These are phyloP conservation scores for Rutstroemia sp. DNA, from an alignment of 2,329 filamentous ascomycete species.

Conservation along the genomic window DNA sequence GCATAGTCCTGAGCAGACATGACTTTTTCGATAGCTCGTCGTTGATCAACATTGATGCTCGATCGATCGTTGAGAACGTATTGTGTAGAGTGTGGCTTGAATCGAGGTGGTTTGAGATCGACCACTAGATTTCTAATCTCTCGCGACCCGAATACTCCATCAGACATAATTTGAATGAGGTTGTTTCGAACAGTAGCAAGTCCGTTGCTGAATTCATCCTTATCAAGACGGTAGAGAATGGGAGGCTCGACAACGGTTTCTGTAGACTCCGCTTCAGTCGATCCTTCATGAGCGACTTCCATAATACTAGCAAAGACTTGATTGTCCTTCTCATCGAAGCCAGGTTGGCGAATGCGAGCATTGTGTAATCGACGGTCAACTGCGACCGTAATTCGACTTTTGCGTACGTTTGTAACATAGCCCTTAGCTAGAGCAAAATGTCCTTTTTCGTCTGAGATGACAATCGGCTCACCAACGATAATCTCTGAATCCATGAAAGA, in stretches of 20 bases:
- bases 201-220: slow-evolving; percentile 97
- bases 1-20: slow-evolving; percentile 95
- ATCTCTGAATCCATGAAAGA: slow-evolving; percentile 92
- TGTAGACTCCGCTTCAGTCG: slow-evolving; percentile 42
- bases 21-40: slow-evolving; percentile 81
- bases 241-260: slow-evolving; percentile 46
- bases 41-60: slow-evolving; percentile 81
- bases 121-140: slow-evolving; percentile 75
- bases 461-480: slow-evolving; percentile 78
- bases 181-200: slow-evolving; percentile 96
- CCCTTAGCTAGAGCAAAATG: slow-evolving; percentile 94
- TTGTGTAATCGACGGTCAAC: slow-evolving; percentile 89
- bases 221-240: slow-evolving; percentile 78
- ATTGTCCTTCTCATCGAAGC: slow-evolving; percentile 70
- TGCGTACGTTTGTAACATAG: slow-evolving; percentile 72
- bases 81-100: slow-evolving; percentile 58
- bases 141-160: slow-evolving; percentile 61
- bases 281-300: slow-evolving; percentile 62
- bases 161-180: slow-evolving; percentile 83
- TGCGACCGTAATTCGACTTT: slow-evolving; percentile 72
- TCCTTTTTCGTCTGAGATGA: slow-evolving; percentile 91
- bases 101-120: slow-evolving; percentile 64
- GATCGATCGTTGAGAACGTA: slow-evolving; percentile 55
- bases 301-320: slow-evolving; percentile 89
- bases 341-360: slow-evolving; percentile 64